These are phyloP conservation scores for Perkinsus marinus DNA, from an alignment of 169 alveolate genomes.

Conservation along the genomic window DNA sequence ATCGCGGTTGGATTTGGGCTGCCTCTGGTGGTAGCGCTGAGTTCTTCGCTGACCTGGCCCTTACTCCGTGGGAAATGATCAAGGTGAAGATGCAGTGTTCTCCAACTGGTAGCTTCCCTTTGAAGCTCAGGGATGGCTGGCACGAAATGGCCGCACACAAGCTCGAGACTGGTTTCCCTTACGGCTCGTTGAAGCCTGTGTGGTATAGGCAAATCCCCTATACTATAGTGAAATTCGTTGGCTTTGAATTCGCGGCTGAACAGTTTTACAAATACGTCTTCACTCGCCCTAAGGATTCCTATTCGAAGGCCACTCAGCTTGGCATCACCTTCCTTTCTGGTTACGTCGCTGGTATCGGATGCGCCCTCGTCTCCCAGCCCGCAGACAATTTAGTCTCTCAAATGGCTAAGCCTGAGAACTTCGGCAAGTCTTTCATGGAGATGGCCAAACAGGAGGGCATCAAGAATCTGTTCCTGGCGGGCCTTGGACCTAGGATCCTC, in stretches of 20 bases:
- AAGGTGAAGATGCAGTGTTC: constrained; percentile 74
- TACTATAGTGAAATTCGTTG: constrained; percentile 95
- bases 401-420: constrained; percentile 62
- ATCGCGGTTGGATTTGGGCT: constrained; percentile 74
- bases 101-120: background rate
- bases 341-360: constrained; percentile 83
- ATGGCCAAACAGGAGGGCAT: constrained; percentile 19
- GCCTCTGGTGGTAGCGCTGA: constrained; percentile 87
- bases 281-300: constrained; percentile 63
- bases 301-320: constrained; percentile 74
- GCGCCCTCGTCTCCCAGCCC: constrained; percentile 93
- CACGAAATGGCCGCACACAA: background rate
- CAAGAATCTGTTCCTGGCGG: constrained; percentile 26
- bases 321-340: constrained; percentile 87
- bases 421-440: constrained; percentile 47
- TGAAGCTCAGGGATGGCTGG: background rate
- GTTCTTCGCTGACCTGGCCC: constrained; percentile 77
- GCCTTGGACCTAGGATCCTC: constrained; percentile 81
- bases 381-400: constrained; percentile 91
- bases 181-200: constrained; percentile 58
- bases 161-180: background rate
- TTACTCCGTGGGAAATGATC: constrained; percentile 87
- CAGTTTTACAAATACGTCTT: constrained; percentile 70
- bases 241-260: constrained; percentile 83
- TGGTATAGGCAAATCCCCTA: constrained; percentile 79